Evolutionary conservation across 1,284 basidiomycete genomes (phyloP).

Genomic region (Jaminaea rosea): DNA sequence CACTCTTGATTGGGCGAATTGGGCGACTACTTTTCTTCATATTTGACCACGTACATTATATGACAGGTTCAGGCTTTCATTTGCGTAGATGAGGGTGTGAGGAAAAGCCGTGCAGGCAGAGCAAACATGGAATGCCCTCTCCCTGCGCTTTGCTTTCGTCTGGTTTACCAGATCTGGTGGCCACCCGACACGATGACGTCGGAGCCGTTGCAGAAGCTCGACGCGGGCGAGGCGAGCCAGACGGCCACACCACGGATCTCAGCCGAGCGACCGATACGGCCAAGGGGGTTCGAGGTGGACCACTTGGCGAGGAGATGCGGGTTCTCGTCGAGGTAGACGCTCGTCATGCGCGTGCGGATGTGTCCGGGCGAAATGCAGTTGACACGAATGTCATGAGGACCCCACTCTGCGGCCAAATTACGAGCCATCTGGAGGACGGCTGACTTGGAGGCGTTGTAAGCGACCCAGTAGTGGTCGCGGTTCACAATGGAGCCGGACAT

Average conservation of each 20-base stretch:
- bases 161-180: slow-evolving; percentile 47
- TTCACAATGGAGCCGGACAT: slow-evolving; percentile 81
- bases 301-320: slow-evolving; percentile 63
- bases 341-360: slow-evolving; percentile 61
- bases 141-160: too few relatives aligned
- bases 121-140: too few relatives aligned
- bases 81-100: too few relatives aligned
- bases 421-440: slow-evolving; percentile 72
- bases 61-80: too few relatives aligned
- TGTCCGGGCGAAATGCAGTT: slow-evolving; percentile 44
- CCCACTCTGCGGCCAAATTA: slow-evolving; percentile 75
- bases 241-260: slow-evolving; percentile 67
- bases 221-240: slow-evolving; percentile 61
- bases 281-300: slow-evolving; percentile 66
- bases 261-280: slow-evolving; percentile 64
- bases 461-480: slow-evolving; percentile 60
- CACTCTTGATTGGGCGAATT: too few relatives aligned
- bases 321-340: slow-evolving; percentile 62
- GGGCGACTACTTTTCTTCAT: too few relatives aligned
- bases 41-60: too few relatives aligned
- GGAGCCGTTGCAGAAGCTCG: slow-evolving; percentile 43
- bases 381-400: slow-evolving; percentile 56
- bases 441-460: slow-evolving; percentile 72
- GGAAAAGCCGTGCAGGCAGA: too few relatives aligned
- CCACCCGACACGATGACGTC: slow-evolving; percentile 46